Evolutionary conservation across 257 asterid species (phyloP).

Genomic region (Salvia miltiorrhiza): DNA sequence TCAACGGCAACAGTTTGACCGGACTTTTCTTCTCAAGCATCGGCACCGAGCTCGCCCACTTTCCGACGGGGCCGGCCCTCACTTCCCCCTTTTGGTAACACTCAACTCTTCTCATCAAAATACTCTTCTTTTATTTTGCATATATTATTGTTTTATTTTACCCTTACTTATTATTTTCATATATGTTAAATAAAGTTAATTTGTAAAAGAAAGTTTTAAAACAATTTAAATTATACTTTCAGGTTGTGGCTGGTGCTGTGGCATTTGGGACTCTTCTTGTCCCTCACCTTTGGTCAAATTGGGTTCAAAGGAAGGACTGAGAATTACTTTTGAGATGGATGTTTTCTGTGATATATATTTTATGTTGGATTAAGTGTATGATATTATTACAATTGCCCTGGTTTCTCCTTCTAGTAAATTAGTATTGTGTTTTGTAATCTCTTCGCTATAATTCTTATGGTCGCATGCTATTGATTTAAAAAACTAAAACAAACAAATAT

Average conservation of each 20-base stretch:
- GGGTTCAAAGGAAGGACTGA: constrained; percentile 99
- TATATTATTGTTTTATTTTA: no score
- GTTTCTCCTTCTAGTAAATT: background rate
- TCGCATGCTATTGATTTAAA: no score
- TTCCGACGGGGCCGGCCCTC: constrained; percentile 81
- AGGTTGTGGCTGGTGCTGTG: constrained; percentile 93
- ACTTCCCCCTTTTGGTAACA: constrained; percentile 73
- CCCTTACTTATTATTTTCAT: no score
- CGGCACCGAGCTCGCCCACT: constrained; percentile 80
- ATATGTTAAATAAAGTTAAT: no score
- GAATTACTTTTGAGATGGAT: constrained; percentile 47
- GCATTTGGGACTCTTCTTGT: constrained; percentile 79
- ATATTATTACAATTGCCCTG: background rate
- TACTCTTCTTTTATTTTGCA: no score
- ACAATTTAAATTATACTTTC: no score
- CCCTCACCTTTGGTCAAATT: constrained; percentile 91
- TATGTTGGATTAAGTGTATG: constrained; percentile 15
- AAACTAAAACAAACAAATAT: no score
- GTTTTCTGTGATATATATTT: background rate
- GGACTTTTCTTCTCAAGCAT: constrained; percentile 93
- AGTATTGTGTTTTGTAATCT: background rate
- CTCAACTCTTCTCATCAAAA: background rate
- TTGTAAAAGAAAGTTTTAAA: no score
- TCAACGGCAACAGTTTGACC: constrained; percentile 75
- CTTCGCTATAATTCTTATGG: background rate